A percentile compares a stretch with the other conserved stretches of the same genome.
These are phyloP conservation scores for Crithidia thermophila DNA, from an alignment of 208 protist species.

Conservation along the genomic window DNA sequence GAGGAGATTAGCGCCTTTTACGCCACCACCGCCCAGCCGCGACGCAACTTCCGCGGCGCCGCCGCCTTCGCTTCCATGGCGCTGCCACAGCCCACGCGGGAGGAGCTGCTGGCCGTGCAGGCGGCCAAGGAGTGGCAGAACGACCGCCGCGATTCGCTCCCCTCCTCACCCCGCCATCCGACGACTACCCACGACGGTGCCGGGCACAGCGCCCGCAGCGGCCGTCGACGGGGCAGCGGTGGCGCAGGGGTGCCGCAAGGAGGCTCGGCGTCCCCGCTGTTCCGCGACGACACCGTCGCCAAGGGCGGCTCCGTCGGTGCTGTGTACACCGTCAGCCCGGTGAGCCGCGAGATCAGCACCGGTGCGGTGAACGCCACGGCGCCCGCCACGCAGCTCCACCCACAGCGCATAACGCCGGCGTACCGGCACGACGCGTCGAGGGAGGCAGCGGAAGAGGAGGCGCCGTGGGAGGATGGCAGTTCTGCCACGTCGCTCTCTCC, in stretches of 20 bases:
- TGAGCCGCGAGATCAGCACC: too few relatives aligned
- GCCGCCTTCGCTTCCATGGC: slow-evolving; percentile 3
- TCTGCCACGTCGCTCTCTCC: slow-evolving; percentile 2
- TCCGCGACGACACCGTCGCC: neutral
- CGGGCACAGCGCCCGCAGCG: neutral
- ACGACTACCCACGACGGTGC: too few relatives aligned
- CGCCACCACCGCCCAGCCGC: slow-evolving; percentile 4
- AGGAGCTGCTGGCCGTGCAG: slow-evolving; percentile 5
- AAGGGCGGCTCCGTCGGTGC: too few relatives aligned
- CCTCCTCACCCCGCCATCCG: too few relatives aligned
- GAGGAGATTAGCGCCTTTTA: neutral
- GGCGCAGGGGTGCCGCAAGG: neutral
- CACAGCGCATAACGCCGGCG: neutral
- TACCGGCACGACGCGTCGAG: neutral
- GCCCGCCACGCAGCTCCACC: neutral
- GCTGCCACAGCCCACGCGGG: slow-evolving; percentile 2
- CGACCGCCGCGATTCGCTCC: neutral
- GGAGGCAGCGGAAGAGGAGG: neutral
- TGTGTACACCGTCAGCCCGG: neutral
- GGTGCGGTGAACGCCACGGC: neutral
- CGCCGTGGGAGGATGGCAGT: neutral
- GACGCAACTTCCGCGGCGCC: neutral
- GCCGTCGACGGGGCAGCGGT: neutral
- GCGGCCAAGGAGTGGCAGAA: neutral
- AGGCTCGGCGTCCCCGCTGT: neutral